Evolutionary conservation across 2,329 filamentous ascomycete genomes (phyloP).

Genomic region (Xylariaceae sp.): DNA sequence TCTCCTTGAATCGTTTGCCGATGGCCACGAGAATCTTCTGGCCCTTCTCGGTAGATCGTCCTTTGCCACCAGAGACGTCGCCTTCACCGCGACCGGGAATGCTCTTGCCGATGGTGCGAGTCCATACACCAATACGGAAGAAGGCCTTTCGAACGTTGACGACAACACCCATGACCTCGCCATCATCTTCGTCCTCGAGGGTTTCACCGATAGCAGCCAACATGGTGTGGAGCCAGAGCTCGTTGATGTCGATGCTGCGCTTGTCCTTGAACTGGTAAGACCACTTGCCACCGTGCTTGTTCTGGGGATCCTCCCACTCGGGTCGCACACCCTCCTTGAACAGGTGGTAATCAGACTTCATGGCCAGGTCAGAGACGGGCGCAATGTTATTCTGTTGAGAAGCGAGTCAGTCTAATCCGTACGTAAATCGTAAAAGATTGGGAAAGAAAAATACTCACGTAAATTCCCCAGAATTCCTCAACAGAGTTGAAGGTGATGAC

Average conservation of each 20-base stretch:
- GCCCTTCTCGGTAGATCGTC: constrained; percentile 73
- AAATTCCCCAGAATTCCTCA: constrained; percentile 99
- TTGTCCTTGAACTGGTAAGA: constrained; percentile 98
- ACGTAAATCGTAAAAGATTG: not conserved
- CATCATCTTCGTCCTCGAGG: constrained; percentile 87
- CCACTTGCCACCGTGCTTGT: constrained; percentile 99
- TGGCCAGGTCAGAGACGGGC: constrained; percentile 85
- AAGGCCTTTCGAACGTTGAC: constrained; percentile 98
- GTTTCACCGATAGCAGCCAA: constrained; percentile 96
- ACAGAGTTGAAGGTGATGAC: constrained; percentile 98
- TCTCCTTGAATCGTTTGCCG: constrained; percentile 86
- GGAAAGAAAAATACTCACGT: constrained; percentile 57
- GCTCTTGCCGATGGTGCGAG: constrained; percentile 82
- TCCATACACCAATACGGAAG: constrained; percentile 97
- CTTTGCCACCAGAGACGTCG: constrained; percentile 69
- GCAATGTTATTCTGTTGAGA: constrained; percentile 90
- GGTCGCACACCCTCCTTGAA: constrained; percentile 97
- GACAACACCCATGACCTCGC: constrained; percentile 98
- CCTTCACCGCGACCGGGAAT: constrained; percentile 70
- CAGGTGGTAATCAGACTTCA: constrained; percentile 98
- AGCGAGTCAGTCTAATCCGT: constrained; percentile 11
- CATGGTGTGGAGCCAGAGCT: constrained; percentile 95
- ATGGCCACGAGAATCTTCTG: constrained; percentile 79
- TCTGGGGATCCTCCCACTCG: constrained; percentile 97
- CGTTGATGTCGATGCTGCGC: constrained; percentile 83